phyloP scores from a whole-genome alignment of 306 rosid species.

The Arachis hypogaea region DNA sequence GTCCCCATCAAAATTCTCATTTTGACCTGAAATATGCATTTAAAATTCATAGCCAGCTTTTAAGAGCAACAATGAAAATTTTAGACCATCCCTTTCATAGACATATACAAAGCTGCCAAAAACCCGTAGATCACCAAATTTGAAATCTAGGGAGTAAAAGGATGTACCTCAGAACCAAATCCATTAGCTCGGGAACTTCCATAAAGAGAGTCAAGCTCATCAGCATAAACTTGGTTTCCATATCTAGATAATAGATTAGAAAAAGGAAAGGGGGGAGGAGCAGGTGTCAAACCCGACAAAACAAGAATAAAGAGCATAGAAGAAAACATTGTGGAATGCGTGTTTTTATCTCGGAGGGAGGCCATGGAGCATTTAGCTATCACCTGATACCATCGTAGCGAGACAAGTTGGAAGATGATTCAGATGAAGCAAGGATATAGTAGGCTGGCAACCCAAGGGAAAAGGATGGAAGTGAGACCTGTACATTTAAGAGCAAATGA shows the following conservation, averaged over 20 bases:
- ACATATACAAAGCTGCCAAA: conserved; percentile 22
- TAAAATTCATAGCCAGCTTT: conserved; percentile 5
- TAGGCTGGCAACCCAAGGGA: conserved; percentile 99
- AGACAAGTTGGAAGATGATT: conserved; percentile 93
- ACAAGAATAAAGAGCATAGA: conserved; percentile 21
- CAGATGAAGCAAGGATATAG: conserved; percentile 88
- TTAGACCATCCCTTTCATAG: conserved; percentile 16
- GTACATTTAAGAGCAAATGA: conserved; percentile 41
- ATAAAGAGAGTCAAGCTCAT: conserved; percentile 74
- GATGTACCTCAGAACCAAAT: conserved; percentile 86
- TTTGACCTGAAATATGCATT: conserved; percentile 71
- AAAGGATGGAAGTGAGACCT: conserved; percentile 94
- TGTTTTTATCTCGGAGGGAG: neutral
- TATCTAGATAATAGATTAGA: conserved; percentile 58
- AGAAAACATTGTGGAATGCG: conserved; percentile 8
- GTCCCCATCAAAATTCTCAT: conserved; percentile 96
- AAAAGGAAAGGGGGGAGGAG: neutral
- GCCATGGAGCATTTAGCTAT: conserved; percentile 1
- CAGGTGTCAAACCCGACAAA: conserved; percentile 16
- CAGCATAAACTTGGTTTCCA: conserved; percentile 77
- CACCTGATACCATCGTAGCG: conserved; percentile 97
- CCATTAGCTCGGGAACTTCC: conserved; percentile 85
- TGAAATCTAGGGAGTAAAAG: conserved; percentile 30
- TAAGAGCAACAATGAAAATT: neutral
- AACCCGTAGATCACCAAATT: conserved; percentile 2